Base-by-base conservation (phyloP, 2,329 filamentous ascomycete species). In the Hymenoscyphus linearis region DNA sequence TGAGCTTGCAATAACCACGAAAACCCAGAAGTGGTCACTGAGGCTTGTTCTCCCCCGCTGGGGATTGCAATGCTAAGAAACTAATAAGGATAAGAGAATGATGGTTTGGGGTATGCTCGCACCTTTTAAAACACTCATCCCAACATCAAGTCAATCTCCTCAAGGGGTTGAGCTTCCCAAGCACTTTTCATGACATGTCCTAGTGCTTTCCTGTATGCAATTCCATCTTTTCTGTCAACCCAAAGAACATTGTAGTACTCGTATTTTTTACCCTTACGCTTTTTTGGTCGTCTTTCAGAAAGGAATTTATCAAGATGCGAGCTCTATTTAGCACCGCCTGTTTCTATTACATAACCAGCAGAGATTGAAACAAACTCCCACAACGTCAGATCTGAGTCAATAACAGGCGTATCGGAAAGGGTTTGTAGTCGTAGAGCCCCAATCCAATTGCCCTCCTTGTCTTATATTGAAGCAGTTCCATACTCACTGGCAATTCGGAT, bases 201-300 rank as follows among this genome's bases (percentile, higher is more conserved):
- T 13, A 57, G 18, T 10, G 22, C 55, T 16, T 25, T 57, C 9
- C 55, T 25, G n/a, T 57, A 57, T 34, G 55, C 55, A 16, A 44
- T 47, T 16, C 25, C 35, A 27, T 47, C 55, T 16, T 10, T 27
- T 36, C 55, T 14, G 18, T 57, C 55, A 4, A 57, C 27, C 12
- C 36, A 57, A 16, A 57, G 37, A n/a, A 57, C 55, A 22, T 44
- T 44, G 35, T 57, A n/a, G 12, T 14, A 55, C 52, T 35, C 22
- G 18, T 55, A 47, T 40, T 40, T 40, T 14, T n/a, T 14, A 2
- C 36, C 36, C 5, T 40, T 5, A 16, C 2, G 36, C 13, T 16
- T 2, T 40, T 16, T 40, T n/a, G 36, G 36, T 40, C 36, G 13
- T 40, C n/a, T n/a, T n/a, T 40, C 14, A 6, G 13, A 40, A 40